Conservation (phyloP, 139 green algal genomes). For the Eudorina sp. region DNA sequence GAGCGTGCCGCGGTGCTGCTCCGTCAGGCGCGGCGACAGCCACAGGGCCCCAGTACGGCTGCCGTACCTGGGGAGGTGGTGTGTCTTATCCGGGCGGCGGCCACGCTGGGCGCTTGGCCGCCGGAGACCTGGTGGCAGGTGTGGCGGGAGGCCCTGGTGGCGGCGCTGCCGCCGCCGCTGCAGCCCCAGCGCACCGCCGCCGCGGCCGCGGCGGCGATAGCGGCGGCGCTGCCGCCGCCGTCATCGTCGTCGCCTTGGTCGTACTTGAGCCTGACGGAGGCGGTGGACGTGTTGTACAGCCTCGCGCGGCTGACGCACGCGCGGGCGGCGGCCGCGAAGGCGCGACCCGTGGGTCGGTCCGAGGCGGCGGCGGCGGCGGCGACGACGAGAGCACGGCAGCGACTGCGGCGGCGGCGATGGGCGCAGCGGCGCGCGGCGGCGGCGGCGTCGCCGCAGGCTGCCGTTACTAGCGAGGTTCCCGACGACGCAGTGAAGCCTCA, state of each 20-base stretch:
- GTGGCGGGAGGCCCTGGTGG: background rate
- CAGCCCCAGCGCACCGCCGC: background rate
- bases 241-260: background rate
- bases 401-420: background rate
- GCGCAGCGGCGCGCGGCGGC: background rate
- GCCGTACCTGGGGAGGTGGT: background rate
- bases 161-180: background rate
- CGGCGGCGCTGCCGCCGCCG: background rate
- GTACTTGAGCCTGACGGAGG: background rate
- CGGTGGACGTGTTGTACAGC: slow-evolving; percentile 33
- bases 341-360: background rate
- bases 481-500: too few species aligned
- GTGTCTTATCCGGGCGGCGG: background rate
- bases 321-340: background rate
- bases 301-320: slow-evolving; percentile 11
- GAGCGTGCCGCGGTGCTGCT: background rate
- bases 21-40: background rate
- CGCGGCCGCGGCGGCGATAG: too few species aligned
- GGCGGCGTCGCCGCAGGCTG: background rate
- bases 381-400: background rate
- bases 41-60: background rate
- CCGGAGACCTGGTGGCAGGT: background rate
- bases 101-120: background rate
- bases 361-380: background rate
- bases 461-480: too few species aligned